A percentile compares a stretch with the other conserved stretches of the same genome.
phyloP scores from a whole-genome alignment of 805 yeast species.

The Isabelozyma gotoi region DNA sequence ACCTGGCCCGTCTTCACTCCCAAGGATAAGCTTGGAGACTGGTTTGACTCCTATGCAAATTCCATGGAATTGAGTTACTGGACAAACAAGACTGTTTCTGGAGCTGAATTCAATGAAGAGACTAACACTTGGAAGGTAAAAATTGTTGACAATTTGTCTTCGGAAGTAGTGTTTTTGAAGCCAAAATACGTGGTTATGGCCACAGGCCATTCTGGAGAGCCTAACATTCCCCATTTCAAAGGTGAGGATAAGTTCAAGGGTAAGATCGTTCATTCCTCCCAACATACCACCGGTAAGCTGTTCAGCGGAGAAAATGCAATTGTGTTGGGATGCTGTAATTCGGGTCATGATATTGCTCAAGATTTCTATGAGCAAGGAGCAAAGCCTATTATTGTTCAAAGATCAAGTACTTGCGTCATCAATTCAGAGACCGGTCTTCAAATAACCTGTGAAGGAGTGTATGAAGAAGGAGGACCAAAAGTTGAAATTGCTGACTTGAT shows the following conservation, averaged over 20 bases:
- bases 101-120: conserved; percentile 27
- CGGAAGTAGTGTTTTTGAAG: conserved; percentile 15
- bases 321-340: conserved; percentile 47
- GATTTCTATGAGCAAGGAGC: conserved; percentile 47
- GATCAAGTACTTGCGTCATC: conserved; percentile 46
- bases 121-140: conserved; percentile 31
- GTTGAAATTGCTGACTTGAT: conserved; percentile 40
- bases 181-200: conserved; percentile 43
- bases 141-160: conserved; percentile 25
- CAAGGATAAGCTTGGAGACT: conserved; percentile 44
- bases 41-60: conserved; percentile 41
- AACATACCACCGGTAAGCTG: conserved; percentile 39
- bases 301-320: conserved; percentile 43
- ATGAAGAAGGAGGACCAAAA: conserved; percentile 35
- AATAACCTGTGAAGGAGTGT: conserved; percentile 28
- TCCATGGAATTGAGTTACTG: conserved; percentile 38
- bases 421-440: conserved; percentile 32
- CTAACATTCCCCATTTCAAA: conserved; percentile 41
- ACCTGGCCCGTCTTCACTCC: conserved; percentile 45
- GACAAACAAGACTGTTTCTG: conserved; percentile 22
- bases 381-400: conserved; percentile 42
- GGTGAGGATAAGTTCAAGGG: conserved; percentile 39
- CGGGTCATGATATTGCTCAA: conserved; percentile 47
- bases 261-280: conserved; percentile 41
- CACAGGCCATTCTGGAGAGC: conserved; percentile 48